These are phyloP conservation scores for Botryotinia calthae DNA, from an alignment of 2,329 filamentous ascomycete species.

Conservation along the genomic window DNA sequence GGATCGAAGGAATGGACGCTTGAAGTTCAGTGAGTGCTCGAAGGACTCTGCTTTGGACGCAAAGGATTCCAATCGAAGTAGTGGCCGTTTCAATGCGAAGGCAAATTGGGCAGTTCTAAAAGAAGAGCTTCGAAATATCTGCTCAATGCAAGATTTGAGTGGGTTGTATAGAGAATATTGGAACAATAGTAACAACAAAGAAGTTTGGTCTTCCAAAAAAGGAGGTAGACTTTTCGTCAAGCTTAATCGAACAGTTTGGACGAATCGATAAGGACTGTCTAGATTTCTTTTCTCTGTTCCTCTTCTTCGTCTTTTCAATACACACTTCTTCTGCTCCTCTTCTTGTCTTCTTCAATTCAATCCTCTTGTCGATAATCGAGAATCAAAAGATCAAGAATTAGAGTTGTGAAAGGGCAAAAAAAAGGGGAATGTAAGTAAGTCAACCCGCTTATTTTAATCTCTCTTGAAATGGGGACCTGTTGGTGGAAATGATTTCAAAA, in stretches of 20 bases:
- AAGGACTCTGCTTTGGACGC: neutral
- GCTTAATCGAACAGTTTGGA: neutral
- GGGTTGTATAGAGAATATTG: neutral
- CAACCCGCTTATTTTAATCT: conserved; percentile 7
- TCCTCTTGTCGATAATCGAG: neutral
- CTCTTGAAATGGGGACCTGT: neutral
- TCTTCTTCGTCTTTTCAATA: neutral
- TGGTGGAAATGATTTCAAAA: neutral
- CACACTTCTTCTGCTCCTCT: neutral
- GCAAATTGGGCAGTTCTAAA: neutral
- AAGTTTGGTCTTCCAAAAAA: conserved; percentile 15
- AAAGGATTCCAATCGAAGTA: neutral
- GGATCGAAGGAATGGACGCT: conserved; percentile 9
- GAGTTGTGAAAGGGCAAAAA: conserved; percentile 7
- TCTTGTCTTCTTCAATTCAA: conserved; percentile 7
- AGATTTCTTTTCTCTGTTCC: neutral
- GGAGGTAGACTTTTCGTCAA: conserved; percentile 10
- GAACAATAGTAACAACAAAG: conserved; percentile 23
- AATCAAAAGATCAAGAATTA: neutral
- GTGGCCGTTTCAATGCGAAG: neutral
- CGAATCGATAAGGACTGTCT: conserved; percentile 11
- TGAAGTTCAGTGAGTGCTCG: neutral
- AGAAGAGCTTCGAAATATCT: neutral
- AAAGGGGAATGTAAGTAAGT: conserved; percentile 7
- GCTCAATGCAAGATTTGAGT: neutral